Percentiles rank a stretch among this genome's conserved stretches.
These are phyloP conservation scores for Arthrobotrys pseudoclavata DNA, from an alignment of 2,329 filamentous ascomycete species.

Conservation along the genomic window DNA sequence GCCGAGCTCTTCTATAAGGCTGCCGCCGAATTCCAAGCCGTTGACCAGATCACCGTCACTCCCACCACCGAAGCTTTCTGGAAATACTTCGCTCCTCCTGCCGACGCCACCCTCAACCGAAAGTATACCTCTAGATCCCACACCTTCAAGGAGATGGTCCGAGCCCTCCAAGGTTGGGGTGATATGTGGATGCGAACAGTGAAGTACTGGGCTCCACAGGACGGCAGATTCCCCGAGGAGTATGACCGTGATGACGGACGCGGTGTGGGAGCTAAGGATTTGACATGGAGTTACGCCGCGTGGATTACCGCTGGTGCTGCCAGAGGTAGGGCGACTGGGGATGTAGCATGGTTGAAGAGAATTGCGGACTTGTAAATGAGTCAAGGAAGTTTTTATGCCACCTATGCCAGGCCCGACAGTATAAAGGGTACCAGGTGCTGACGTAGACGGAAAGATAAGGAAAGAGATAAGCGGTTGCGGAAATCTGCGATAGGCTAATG, in stretches of 20 bases:
- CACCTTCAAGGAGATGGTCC: constrained; percentile 53
- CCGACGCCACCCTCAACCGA: constrained; percentile 23
- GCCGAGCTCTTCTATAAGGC: constrained; percentile 86
- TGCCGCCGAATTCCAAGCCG: constrained; percentile 77
- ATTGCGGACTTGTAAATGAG: constrained; percentile 41
- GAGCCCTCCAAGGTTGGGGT: constrained; percentile 56
- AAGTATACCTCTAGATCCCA: constrained; percentile 42
- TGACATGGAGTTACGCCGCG: constrained; percentile 81
- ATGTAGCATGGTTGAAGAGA: constrained; percentile 36
- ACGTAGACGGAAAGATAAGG: constrained; percentile 27
- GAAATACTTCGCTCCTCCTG: constrained; percentile 63
- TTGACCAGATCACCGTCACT: constrained; percentile 76
- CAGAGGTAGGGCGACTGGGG: constrained; percentile 47
- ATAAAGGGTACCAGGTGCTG: not conserved
- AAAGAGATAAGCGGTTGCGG: constrained; percentile 9
- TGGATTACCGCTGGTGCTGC: constrained; percentile 72
- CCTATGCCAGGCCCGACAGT: constrained; percentile 19
- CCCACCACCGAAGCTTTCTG: constrained; percentile 79
- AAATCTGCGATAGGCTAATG: constrained; percentile 18
- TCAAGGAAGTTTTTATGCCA: not conserved
- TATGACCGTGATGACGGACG: constrained; percentile 67
- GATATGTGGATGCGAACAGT: constrained; percentile 59
- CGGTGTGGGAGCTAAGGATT: constrained; percentile 69
- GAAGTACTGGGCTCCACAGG: constrained; percentile 63
- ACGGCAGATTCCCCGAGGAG: constrained; percentile 70